phyloP scores from a whole-genome alignment of 352 stramenopile genomes.

The Globisporangium perplexum region DNA sequence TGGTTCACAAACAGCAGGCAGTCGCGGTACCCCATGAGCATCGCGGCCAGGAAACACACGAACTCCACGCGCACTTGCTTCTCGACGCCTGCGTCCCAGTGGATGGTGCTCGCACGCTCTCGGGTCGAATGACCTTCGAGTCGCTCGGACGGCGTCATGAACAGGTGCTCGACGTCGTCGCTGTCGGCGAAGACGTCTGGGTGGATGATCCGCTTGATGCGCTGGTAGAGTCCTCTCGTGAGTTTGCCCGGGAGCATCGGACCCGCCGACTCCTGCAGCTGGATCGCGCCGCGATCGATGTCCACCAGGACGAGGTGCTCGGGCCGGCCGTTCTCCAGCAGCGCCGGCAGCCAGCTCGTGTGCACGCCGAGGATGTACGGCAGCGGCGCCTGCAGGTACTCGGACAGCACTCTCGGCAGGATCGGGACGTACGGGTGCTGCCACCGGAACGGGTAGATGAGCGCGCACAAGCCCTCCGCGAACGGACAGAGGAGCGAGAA shows the following conservation, averaged over 20 bases:
- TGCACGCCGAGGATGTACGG: conserved; percentile 82
- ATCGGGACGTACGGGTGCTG: conserved; percentile 84
- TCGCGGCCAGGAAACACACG: conserved; percentile 57
- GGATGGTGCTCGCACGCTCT: not conserved
- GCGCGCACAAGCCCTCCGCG: conserved; percentile 62
- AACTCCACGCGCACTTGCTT: conserved; percentile 70
- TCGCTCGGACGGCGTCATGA: not conserved
- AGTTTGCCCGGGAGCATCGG: conserved; percentile 55
- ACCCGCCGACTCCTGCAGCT: conserved; percentile 42
- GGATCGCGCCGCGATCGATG: conserved; percentile 60
- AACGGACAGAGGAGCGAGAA: conserved; percentile 71
- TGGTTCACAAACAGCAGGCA: conserved; percentile 87
- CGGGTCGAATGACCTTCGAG: not conserved
- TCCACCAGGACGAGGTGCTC: conserved; percentile 84
- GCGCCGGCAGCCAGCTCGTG: conserved; percentile 51
- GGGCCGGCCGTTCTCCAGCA: conserved; percentile 64
- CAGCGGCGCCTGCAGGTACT: conserved; percentile 80
- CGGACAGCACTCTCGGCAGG: conserved; percentile 67
- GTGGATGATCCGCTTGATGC: conserved; percentile 51
- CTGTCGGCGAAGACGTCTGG: conserved; percentile 20
- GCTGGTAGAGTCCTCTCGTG: conserved; percentile 33
- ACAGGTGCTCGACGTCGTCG: conserved; percentile 2
- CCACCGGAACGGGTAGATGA: conserved; percentile 85
- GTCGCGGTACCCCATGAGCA: conserved; percentile 74
- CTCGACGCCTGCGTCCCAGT: conserved; percentile 39